Base-by-base conservation (phyloP, 2,329 filamentous ascomycete species). In the Plenodomus biglobosus region DNA sequence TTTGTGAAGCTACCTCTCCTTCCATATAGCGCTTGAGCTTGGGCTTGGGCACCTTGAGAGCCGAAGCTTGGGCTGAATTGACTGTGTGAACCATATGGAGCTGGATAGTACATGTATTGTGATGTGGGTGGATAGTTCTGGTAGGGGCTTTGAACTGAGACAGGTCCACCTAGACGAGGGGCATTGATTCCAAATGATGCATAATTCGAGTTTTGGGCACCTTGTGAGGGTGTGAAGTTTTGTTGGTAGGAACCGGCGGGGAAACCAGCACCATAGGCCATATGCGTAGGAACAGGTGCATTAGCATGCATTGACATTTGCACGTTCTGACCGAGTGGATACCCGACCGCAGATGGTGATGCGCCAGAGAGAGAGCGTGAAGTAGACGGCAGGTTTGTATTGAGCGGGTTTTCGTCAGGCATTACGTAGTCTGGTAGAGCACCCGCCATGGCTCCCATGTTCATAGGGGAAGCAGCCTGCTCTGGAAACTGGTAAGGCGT, bases 301-400 rank as follows among this genome's bases (percentile, higher is more conserved):
- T 59, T 50, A 6, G 58, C 42, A 27, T 64, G 62, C 10, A 52
- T 44, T 20, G 68, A 59, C 57, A 69, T 65, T 40, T 74, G 73
- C 7, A 70, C 38, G 32, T 65, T 73, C 37, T 74, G 72, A 47
- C 69, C 68, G 11, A 72, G 56, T 34, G 73, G 71, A 40, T 74
- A 75, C 32, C 70, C 68, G n/a, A 73, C 47, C 8, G 71, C 71
- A 19, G 72, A 69, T 40, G 70, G 65, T 6, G 72, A 72, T 34
- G 71, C 66, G 30, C 70, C 69, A 24, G 71, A 67, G 13, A 72
- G 47, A n/a, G 62, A 58, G 34, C 65, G 64, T 42, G 70, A 69
- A 44, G 56, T 48, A 15, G 59, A 57, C 24, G 66, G 63, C 22
- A 52, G 15, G 35, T 8, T 15, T 32, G 13, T 39, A 22, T 52